phyloP scores from a whole-genome alignment of 2,329 filamentous ascomycete species.

The Ophiocordyceps camponoti-leonardi region DNA sequence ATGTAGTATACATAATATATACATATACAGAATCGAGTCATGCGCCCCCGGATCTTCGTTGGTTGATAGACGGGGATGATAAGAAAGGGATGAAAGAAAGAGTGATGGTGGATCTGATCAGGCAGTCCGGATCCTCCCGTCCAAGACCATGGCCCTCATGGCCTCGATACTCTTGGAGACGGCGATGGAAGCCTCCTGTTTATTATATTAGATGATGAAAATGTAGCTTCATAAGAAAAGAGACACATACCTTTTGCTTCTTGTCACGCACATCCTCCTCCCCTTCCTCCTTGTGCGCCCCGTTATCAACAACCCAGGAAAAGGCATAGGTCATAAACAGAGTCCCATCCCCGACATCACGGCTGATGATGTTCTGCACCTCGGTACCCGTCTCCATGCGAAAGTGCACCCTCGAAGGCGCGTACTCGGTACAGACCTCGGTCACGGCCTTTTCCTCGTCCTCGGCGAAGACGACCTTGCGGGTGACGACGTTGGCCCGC shows the following conservation, averaged over 20 bases:
- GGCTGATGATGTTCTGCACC: constrained; percentile 13
- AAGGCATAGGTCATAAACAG: constrained; percentile 17
- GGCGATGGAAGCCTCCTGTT: constrained; percentile 9
- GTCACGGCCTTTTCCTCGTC: constrained; percentile 2
- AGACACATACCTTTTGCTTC: constrained; percentile 7
- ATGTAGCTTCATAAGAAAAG: too few relatives aligned
- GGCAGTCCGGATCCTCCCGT: background rate
- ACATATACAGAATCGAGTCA: too few relatives aligned
- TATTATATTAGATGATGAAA: too few relatives aligned
- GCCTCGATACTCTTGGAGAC: constrained; percentile 9
- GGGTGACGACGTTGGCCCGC: constrained; percentile 3
- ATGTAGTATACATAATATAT: too few relatives aligned
- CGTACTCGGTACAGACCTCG: constrained; percentile 14
- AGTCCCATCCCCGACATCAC: constrained; percentile 4
- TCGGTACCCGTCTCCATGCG: constrained; percentile 12
- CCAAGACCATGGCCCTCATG: constrained; percentile 1
- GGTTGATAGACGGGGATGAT: too few relatives aligned
- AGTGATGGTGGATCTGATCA: too few relatives aligned
- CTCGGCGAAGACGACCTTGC: constrained; percentile 8
- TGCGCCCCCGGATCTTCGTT: too few relatives aligned
- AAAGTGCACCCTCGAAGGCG: constrained; percentile 14
- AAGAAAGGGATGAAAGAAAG: too few relatives aligned
- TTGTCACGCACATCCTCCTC: constrained; percentile 4
- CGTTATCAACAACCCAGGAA: constrained; percentile 10
- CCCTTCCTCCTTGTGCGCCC: constrained; percentile 6